Conservation (phyloP, 345 rosid species). For the Anastatica hierochuntica region DNA sequence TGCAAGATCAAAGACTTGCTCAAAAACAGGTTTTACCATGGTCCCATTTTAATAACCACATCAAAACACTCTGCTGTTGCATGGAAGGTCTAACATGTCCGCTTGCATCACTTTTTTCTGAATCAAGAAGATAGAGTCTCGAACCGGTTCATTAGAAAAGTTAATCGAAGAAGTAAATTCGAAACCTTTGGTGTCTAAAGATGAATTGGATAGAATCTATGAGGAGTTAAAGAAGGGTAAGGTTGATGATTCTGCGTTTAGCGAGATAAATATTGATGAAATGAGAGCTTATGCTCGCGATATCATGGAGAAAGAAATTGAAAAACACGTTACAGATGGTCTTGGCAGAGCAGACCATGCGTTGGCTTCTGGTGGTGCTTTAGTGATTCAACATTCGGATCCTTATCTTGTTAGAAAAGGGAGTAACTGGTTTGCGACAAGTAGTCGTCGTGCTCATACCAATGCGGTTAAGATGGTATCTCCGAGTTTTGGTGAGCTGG, state of each 20-base stretch:
- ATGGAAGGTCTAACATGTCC: no score
- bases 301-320: slow-evolving; percentile 67
- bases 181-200: slow-evolving; percentile 45
- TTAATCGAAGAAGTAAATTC: slow-evolving; percentile 52
- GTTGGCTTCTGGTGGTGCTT: slow-evolving; percentile 56
- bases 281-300: slow-evolving; percentile 71
- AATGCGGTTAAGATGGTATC: slow-evolving; percentile 65
- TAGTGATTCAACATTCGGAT: slow-evolving; percentile 63
- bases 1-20: no score
- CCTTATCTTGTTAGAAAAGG: slow-evolving; percentile 40
- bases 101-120: no score
- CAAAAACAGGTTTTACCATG: no score
- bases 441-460: slow-evolving; percentile 30
- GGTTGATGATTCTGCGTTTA: slow-evolving; percentile 22
- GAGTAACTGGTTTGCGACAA: slow-evolving; percentile 33
- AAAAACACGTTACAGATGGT: slow-evolving; percentile 91
- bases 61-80: no score
- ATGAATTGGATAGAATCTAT: slow-evolving; percentile 51
- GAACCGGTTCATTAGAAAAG: slow-evolving; percentile 40
- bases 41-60: no score
- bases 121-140: slow-evolving; percentile 43
- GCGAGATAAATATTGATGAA: slow-evolving; percentile 50
- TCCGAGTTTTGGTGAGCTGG: slow-evolving; percentile 97
- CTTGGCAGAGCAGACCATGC: slow-evolving; percentile 80
- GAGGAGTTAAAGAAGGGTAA: slow-evolving; percentile 49